Percentiles rank a stretch among this genome's conserved stretches.
phyloP scores from a whole-genome alignment of 2,329 filamentous ascomycete genomes.

The Hymenoscyphus occultus region DNA sequence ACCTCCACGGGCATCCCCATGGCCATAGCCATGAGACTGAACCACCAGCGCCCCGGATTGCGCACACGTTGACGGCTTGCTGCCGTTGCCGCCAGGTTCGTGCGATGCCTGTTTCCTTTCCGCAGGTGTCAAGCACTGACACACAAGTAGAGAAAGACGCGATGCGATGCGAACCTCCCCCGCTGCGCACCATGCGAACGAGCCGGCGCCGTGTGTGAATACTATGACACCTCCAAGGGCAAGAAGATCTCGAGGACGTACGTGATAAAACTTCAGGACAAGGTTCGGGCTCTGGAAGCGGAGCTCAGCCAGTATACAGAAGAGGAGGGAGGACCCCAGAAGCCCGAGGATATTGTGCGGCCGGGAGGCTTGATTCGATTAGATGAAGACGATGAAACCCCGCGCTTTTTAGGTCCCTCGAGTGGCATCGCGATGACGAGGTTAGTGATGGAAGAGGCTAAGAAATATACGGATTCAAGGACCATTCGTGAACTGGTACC shows the following conservation, averaged over 20 bases:
- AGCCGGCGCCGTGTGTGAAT: conserved; percentile 88
- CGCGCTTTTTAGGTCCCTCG: conserved; percentile 86
- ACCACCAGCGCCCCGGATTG: conserved; percentile 58
- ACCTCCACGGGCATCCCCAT: too few species aligned
- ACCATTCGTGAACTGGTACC: conserved; percentile 91
- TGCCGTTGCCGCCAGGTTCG: conserved; percentile 75
- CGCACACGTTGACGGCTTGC: conserved; percentile 77
- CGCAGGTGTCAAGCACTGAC: conserved; percentile 40
- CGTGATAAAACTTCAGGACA: conserved; percentile 87
- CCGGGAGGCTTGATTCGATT: conserved; percentile 83
- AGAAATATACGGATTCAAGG: conserved; percentile 85
- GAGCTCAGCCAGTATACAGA: conserved; percentile 78
- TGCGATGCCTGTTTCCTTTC: conserved; percentile 18
- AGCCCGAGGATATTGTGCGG: conserved; percentile 80
- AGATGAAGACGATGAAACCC: conserved; percentile 78
- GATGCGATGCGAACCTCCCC: conserved; percentile 90
- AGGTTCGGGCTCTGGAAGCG: conserved; percentile 75
- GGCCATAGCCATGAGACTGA: conserved; percentile 44
- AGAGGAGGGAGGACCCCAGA: conserved; percentile 68
- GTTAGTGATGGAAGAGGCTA: conserved; percentile 93
- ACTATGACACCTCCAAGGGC: conserved; percentile 86
- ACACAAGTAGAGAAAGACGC: conserved; percentile 70
- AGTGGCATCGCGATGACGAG: conserved; percentile 95
- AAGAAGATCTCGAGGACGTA: conserved; percentile 86
- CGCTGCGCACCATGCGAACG: conserved; percentile 90